Base-by-base conservation (phyloP, 2,329 filamentous ascomycete species). In the Tolypocladium album region DNA sequence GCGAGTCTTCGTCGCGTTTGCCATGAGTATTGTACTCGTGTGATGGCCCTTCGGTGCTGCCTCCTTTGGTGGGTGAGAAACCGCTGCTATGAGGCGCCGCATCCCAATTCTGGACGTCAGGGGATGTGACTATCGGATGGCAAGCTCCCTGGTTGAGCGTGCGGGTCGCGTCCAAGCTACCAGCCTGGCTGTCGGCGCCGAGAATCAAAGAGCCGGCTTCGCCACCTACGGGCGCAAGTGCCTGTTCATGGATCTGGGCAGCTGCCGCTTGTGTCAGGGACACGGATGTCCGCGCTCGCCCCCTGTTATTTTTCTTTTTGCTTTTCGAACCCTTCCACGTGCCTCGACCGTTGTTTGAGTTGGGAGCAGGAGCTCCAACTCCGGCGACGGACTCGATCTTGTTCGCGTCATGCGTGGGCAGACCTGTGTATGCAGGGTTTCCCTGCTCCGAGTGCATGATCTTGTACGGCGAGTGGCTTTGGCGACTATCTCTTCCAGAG, bases 261-360 rank as follows among this genome's bases (percentile, higher is more conserved):
- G 34, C 34, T 15, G 42, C 55, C 17, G 34, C 55, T 17, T 24
- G 55, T 7, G 53, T n/a, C 24, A 34, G 39, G 36, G 5, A 24
- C 59, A 20, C 62, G 59, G 56, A 62, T 65, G 36, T 60, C 20
- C 38, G 4, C 52, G 31, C 39, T 39, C 50, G 59, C 43, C 64
- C 66, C 60, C 64, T 68, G 47, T 64, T 71, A 56, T 67, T 70
- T n/a, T 64, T 65, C n/a, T 64, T 63, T 34, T 66, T 70, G 56
- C 62, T 66, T 12, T 62, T 65, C 20, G n/a, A n/a, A n/a, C 59
- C 53, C 39, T 60, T 62, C 59, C 7, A 38, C 52, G 59, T 62
- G 55, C 22, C 53, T 56, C 62, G 62, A 2, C 15, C n/a, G 22
- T 11, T 5, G 6, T 38, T 20, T 24, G 59, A 60, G 36, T 31